Evolutionary conservation across 805 yeast species (phyloP).

Genomic region (Starmera dryadoides): DNA sequence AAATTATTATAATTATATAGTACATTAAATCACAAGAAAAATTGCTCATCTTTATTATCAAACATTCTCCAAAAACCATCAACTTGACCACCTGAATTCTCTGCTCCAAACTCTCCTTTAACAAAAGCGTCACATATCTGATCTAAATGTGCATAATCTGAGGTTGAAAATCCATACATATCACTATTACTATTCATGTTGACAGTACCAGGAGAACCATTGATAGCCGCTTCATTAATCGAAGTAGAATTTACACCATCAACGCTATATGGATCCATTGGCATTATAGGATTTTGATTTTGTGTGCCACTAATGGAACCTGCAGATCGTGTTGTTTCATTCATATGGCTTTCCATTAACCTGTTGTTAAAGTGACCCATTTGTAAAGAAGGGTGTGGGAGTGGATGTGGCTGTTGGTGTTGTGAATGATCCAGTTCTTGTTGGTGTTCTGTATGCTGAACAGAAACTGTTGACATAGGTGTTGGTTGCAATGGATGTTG

Average conservation of each 20-base stretch:
- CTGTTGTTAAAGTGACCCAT: not conserved
- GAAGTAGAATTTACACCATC: no score
- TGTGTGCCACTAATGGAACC: no score
- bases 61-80: constrained; percentile 20
- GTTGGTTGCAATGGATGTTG: not conserved
- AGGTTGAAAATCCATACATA: not conserved
- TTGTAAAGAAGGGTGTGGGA: not conserved
- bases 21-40: constrained; percentile 15
- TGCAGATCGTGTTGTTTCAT: no score
- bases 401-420: not conserved
- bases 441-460: no score
- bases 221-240: no score
- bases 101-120: constrained; percentile 8
- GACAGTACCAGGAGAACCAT: no score
- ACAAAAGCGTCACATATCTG: constrained; percentile 16
- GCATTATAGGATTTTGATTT: no score
- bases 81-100: constrained; percentile 6
- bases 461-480: no score
- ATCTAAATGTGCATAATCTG: constrained; percentile 11
- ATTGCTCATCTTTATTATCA: constrained; percentile 19
- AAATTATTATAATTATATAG: no score
- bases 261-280: no score
- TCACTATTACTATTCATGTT: not conserved
- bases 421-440: not conserved
- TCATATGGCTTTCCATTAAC: no score